Evolutionary conservation across 345 rosid species (phyloP).

Genomic region (Boechera retrofracta): DNA sequence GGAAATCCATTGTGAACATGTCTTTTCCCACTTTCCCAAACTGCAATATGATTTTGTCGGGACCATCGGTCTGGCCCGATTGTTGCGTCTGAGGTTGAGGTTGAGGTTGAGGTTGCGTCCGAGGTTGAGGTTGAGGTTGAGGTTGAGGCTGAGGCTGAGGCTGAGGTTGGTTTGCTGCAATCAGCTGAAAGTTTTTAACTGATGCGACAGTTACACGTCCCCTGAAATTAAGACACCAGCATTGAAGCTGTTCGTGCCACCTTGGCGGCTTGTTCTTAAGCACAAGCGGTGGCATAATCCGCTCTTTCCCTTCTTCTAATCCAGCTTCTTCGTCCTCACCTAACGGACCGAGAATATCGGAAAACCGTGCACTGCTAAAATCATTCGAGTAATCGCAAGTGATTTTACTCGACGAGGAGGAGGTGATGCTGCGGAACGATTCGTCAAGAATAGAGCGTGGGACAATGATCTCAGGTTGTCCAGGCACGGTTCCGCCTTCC

Average conservation of each 20-base stretch:
- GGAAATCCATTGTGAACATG: slow-evolving; percentile 95
- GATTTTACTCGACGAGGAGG: slow-evolving; percentile 66
- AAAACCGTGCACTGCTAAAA: slow-evolving; percentile 88
- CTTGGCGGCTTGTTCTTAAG: slow-evolving; percentile 88
- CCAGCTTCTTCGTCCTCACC: slow-evolving; percentile 56
- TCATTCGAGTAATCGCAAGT: slow-evolving; percentile 64
- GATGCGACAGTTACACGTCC: slow-evolving; percentile 97
- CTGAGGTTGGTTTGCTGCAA: slow-evolving; percentile 79
- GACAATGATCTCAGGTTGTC: slow-evolving; percentile 75
- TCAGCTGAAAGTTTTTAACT: slow-evolving; percentile 92
- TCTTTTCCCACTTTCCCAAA: slow-evolving; percentile 96
- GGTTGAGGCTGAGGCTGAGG: slow-evolving; percentile 52
- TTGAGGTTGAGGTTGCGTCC: slow-evolving; percentile 61
- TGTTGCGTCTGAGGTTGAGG: slow-evolving; percentile 46
- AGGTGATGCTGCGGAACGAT: slow-evolving; percentile 76
- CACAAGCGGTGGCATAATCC: slow-evolving; percentile 57
- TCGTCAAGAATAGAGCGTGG: slow-evolving; percentile 76
- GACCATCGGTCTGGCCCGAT: slow-evolving; percentile 51
- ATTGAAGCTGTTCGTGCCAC: slow-evolving; percentile 97
- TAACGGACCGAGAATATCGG: slow-evolving; percentile 65
- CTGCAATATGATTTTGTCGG: slow-evolving; percentile 86
- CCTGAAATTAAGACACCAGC: slow-evolving; percentile 95
- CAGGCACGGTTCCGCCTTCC: slow-evolving; percentile 81
- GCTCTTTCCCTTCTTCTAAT: slow-evolving; percentile 56
- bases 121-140: slow-evolving; percentile 50